These are phyloP conservation scores for Pelargonium citronellum DNA, from an alignment of 441 rosid species.

Conservation along the genomic window DNA sequence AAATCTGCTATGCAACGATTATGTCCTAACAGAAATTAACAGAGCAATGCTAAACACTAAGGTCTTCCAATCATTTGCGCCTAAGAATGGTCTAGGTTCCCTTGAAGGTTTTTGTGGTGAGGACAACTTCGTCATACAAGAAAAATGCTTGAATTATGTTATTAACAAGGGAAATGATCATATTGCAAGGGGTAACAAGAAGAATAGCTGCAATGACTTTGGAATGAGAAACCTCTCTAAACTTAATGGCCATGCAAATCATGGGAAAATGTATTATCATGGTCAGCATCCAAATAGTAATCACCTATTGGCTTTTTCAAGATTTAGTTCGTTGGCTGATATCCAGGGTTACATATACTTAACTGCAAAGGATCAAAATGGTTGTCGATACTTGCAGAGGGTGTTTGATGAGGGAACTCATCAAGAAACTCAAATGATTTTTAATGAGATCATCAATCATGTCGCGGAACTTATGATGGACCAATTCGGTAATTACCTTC, in stretches of 20 bases:
- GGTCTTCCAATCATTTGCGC: no score
- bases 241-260: constrained; percentile 15
- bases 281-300: constrained; percentile 13
- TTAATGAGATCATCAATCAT: constrained; percentile 43
- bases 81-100: no score
- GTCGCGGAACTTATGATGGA: constrained; percentile 54
- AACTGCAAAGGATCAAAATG: constrained; percentile 73
- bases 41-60: no score
- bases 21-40: no score
- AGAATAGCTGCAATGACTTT: constrained; percentile 25
- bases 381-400: constrained; percentile 60
- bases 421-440: constrained; percentile 35
- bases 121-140: constrained; percentile 41
- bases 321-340: constrained; percentile 38
- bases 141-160: constrained; percentile 29
- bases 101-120: constrained; percentile 21
- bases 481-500: constrained; percentile 73
- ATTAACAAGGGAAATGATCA: constrained; percentile 19
- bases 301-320: constrained; percentile 20
- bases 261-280: constrained; percentile 25
- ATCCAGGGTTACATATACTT: constrained; percentile 42
- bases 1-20: no score
- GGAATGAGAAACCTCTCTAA: constrained; percentile 22
- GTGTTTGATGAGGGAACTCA: constrained; percentile 53
- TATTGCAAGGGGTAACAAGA: constrained; percentile 22